Evolutionary conservation across 2,329 filamentous ascomycete species (phyloP).

Genomic region (Phyllosticta citriasiana): DNA sequence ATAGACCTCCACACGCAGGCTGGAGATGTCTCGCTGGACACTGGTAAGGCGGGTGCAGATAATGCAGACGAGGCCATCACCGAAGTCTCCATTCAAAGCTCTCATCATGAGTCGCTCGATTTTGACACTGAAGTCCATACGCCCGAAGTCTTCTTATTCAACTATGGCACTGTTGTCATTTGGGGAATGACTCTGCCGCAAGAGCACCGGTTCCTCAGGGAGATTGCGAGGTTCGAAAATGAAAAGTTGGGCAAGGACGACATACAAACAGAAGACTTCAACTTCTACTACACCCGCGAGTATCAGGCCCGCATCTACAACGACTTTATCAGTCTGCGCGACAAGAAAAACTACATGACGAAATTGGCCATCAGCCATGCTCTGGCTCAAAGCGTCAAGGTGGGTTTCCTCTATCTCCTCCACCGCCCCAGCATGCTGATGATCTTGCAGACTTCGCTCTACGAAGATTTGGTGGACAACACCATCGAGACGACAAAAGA

Average conservation of each 20-base stretch:
- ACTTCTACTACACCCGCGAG: conserved; percentile 97
- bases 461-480: conserved; percentile 88
- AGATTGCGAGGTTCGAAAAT: conserved; percentile 86
- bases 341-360: conserved; percentile 96
- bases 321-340: conserved; percentile 90
- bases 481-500: conserved; percentile 91
- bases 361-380: conserved; percentile 96
- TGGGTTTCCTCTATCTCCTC: conserved; percentile 21
- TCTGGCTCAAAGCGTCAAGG: conserved; percentile 89
- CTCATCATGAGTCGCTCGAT: conserved; percentile 40
- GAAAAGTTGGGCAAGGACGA: conserved; percentile 84
- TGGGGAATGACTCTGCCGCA: conserved; percentile 95
- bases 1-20: conserved; percentile 47
- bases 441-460: conserved; percentile 66
- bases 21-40: conserved; percentile 18
- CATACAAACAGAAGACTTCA: conserved; percentile 94
- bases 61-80: conserved; percentile 19
- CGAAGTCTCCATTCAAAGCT: conserved; percentile 10
- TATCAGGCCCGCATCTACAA: conserved; percentile 99
- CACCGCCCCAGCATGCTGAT: neutral
- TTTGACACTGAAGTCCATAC: conserved; percentile 85
- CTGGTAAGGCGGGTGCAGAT: neutral
- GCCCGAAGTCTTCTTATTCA: conserved; percentile 90
- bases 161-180: conserved; percentile 94
- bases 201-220: conserved; percentile 83